Base-by-base conservation (phyloP, 148 eudicot genomes). In the Spergularia bocconei region DNA sequence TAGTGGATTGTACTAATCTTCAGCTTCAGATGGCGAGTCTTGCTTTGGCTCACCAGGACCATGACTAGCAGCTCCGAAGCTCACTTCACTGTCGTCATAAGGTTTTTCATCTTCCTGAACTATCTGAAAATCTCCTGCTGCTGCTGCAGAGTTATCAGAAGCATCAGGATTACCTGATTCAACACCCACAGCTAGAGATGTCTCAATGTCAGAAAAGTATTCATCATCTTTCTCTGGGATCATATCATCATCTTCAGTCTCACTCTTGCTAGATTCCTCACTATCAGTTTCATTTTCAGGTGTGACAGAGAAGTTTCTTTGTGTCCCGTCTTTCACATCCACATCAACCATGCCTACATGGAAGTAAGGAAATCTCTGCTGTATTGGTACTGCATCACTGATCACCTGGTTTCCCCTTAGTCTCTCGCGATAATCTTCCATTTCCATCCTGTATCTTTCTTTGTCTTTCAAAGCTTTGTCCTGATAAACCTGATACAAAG, bases 361-460 rank as follows among this genome's bases (percentile, higher is more conserved):
- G 66, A 65, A 7, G 63, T 12, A 79, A 54, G 79, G 86, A 74
- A 83, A 84, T 62, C 79, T 77, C 83, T 93, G 98, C 73, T 80
- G 88, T 65, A 88, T 67, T 54, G 92, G 94, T 33, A 84, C 72
- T 20, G 88, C 87, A 67, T 76, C 67, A 51, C 84, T 76, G 21
- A 89, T 70, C 61, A 87, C 83, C 82, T 84, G 85, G 19, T 85
- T 90, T 39, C 68, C 66, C 33, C 75, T 80, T 74, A 79, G 20
- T 66, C 87, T 84, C 76, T 87, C 92, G 63, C 80, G 83, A 59
- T 91, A 95, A 23, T 58, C 79, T 71, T 84, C 96, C 98, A 95
- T 92, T 77, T 94, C 98, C 38, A 16, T 66, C 81, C 69, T 84
- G 84, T 95, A 95, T 79, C 98, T 81, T 77, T 95, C 98, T 82